Conservation (phyloP, 2,329 filamentous ascomycete species). For the Mollisia scopiformis region DNA sequence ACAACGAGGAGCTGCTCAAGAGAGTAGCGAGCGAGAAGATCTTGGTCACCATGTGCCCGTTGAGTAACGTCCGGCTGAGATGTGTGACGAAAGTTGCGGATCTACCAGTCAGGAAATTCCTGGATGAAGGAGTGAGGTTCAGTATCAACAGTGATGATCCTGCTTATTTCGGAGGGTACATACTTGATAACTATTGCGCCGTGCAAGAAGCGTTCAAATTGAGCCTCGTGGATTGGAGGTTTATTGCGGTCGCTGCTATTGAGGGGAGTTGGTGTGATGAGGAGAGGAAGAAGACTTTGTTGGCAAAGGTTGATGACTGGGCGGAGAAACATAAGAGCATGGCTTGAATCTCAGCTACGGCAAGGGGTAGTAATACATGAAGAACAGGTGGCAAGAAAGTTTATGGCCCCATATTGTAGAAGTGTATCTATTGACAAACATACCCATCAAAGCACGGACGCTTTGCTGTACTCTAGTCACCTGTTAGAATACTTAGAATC, state of each 20-base stretch:
- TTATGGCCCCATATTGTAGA: too few relatives aligned
- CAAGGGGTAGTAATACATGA: neutral
- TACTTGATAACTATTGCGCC: slow-evolving; percentile 75
- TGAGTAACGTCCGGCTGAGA: slow-evolving; percentile 68
- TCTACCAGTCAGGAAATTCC: slow-evolving; percentile 46
- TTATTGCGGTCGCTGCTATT: slow-evolving; percentile 63
- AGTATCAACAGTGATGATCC: slow-evolving; percentile 53
- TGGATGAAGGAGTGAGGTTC: slow-evolving; percentile 48
- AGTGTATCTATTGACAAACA: too few relatives aligned
- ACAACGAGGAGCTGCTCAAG: slow-evolving; percentile 60
- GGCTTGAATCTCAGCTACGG: neutral
- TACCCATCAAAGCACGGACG: too few relatives aligned
- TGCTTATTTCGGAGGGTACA: slow-evolving; percentile 70
- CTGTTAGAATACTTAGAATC: too few relatives aligned
- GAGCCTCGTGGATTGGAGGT: slow-evolving; percentile 65
- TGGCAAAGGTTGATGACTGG: slow-evolving; percentile 48
- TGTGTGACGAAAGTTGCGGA: slow-evolving; percentile 47
- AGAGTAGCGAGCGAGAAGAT: slow-evolving; percentile 59
- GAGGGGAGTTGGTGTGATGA: slow-evolving; percentile 71
- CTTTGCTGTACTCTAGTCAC: too few relatives aligned
- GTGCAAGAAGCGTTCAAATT: slow-evolving; percentile 74
- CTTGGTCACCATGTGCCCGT: slow-evolving; percentile 72
- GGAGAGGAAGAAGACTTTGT: slow-evolving; percentile 62
- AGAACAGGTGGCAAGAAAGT: neutral
- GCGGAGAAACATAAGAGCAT: slow-evolving; percentile 29